These are phyloP conservation scores for Parascedosporium putredinis DNA, from an alignment of 2,329 filamentous ascomycete genomes.

Conservation along the genomic window DNA sequence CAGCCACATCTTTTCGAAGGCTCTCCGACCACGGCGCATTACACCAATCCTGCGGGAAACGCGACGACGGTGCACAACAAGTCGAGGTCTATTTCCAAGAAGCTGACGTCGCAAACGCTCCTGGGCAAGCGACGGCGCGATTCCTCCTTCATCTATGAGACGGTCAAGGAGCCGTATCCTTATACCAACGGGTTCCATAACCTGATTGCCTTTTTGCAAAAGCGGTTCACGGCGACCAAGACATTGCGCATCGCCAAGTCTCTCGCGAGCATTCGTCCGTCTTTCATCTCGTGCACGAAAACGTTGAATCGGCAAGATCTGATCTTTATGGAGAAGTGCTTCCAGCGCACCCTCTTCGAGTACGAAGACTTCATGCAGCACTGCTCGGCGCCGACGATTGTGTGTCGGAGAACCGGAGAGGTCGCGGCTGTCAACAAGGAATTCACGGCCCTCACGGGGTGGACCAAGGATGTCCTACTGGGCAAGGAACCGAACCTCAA, in stretches of 20 bases:
- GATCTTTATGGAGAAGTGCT: slow-evolving; percentile 95
- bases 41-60: slow-evolving; percentile 3
- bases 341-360: slow-evolving; percentile 85
- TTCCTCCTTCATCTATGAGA: slow-evolving; percentile 77
- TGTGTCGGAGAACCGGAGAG: slow-evolving; percentile 85
- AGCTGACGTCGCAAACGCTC: slow-evolving; percentile 35
- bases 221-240: slow-evolving; percentile 67
- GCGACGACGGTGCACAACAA: slow-evolving; percentile 27
- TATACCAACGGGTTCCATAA: slow-evolving; percentile 88
- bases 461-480: slow-evolving; percentile 80
- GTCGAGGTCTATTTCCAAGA: slow-evolving; percentile 30
- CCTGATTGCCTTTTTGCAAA: slow-evolving; percentile 68
- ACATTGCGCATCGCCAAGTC: slow-evolving; percentile 77
- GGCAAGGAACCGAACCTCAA: slow-evolving; percentile 84
- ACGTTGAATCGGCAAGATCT: slow-evolving; percentile 82
- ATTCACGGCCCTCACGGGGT: slow-evolving; percentile 90
- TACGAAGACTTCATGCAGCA: slow-evolving; percentile 88
- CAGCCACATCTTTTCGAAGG: slow-evolving; percentile 45
- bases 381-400: slow-evolving; percentile 80
- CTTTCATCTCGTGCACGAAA: slow-evolving; percentile 83
- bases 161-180: slow-evolving; percentile 81
- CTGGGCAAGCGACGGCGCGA: slow-evolving; percentile 56
- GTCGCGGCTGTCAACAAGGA: slow-evolving; percentile 94
- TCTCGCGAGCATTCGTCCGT: slow-evolving; percentile 79
- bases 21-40: slow-evolving; percentile 22